Evolutionary conservation across 1,284 basidiomycete genomes (phyloP).

Genomic region (Cystobasidium slooffiae): DNA sequence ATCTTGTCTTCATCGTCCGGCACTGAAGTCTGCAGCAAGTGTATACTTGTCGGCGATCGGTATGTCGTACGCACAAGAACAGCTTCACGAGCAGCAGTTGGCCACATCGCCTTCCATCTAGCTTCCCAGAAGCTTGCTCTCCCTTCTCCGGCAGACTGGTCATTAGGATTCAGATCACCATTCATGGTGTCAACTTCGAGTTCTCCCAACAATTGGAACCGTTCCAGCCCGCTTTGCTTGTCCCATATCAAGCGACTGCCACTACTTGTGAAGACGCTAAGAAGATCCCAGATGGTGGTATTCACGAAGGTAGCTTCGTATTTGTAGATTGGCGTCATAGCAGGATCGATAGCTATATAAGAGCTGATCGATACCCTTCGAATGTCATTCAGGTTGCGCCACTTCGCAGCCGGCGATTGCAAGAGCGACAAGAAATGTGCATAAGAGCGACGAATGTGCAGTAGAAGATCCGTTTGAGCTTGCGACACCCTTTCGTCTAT

Average conservation of each 20-base stretch:
- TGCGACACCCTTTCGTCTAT: not conserved
- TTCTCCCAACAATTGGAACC: slow-evolving; percentile 75
- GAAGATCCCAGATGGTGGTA: slow-evolving; percentile 95
- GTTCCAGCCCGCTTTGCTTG: slow-evolving; percentile 73
- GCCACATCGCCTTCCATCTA: slow-evolving; percentile 8
- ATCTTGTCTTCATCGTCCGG: slow-evolving; percentile 84
- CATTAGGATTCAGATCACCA: slow-evolving; percentile 78
- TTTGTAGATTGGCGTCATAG: slow-evolving; percentile 91
- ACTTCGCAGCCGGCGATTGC: slow-evolving; percentile 98
- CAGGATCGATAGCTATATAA: slow-evolving; percentile 89
- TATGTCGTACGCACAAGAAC: slow-evolving; percentile 93
- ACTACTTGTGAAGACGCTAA: slow-evolving; percentile 79
- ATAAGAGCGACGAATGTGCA: slow-evolving; percentile 87
- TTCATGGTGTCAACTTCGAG: slow-evolving; percentile 59
- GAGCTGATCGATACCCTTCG: slow-evolving; percentile 85
- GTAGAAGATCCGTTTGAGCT: slow-evolving; percentile 62
- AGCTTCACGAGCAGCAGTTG: slow-evolving; percentile 77
- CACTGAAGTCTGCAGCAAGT: slow-evolving; percentile 93
- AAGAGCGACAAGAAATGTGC: slow-evolving; percentile 97
- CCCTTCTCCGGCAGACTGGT: slow-evolving; percentile 73
- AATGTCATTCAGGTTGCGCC: slow-evolving; percentile 82
- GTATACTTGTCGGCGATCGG: slow-evolving; percentile 92
- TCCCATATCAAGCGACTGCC: slow-evolving; percentile 87
- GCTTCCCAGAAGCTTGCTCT: slow-evolving; percentile 83
- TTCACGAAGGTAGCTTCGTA: slow-evolving; percentile 98